Percentiles rank a stretch among this genome's conserved stretches.
These are phyloP conservation scores for Paraphoma chrysanthemicola DNA, from an alignment of 2,329 filamentous ascomycete species.

Conservation along the genomic window DNA sequence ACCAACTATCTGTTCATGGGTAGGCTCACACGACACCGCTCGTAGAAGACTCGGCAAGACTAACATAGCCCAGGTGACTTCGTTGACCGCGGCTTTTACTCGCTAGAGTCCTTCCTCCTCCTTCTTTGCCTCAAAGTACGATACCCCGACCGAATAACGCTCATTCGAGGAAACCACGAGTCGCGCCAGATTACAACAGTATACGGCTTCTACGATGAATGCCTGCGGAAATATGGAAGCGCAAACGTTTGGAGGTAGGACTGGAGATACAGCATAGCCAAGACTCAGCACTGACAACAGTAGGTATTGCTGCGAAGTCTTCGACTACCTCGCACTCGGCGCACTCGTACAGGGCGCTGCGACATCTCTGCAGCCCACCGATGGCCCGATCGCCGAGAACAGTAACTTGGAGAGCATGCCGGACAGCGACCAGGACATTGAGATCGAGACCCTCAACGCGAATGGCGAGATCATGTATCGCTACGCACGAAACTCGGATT, in stretches of 20 bases:
- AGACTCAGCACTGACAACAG: neutral
- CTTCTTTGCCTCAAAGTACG: conserved; percentile 95
- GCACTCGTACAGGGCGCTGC: conserved; percentile 88
- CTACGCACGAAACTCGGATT: conserved; percentile 62
- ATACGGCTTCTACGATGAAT: conserved; percentile 98
- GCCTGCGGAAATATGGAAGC: conserved; percentile 91
- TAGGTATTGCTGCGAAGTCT: conserved; percentile 89
- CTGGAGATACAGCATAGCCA: too few species aligned
- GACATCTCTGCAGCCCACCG: conserved; percentile 68
- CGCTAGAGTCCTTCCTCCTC: conserved; percentile 93
- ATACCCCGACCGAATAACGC: conserved; percentile 95
- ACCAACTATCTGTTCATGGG: conserved; percentile 98
- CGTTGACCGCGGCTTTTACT: conserved; percentile 97
- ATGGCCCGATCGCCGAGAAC: conserved; percentile 58
- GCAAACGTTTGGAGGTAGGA: conserved; percentile 82
- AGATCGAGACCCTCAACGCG: conserved; percentile 92
- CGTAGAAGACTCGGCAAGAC: neutral
- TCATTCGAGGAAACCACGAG: conserved; percentile 95
- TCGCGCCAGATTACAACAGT: conserved; percentile 96
- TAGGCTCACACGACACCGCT: conserved; percentile 43
- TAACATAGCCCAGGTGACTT: conserved; percentile 75
- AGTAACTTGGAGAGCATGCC: conserved; percentile 58
- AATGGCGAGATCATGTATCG: conserved; percentile 79
- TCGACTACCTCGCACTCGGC: conserved; percentile 92
- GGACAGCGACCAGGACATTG: conserved; percentile 73